Evolutionary conservation across 2,329 filamentous ascomycete species (phyloP).

Genomic region (Xylaria sp.): DNA sequence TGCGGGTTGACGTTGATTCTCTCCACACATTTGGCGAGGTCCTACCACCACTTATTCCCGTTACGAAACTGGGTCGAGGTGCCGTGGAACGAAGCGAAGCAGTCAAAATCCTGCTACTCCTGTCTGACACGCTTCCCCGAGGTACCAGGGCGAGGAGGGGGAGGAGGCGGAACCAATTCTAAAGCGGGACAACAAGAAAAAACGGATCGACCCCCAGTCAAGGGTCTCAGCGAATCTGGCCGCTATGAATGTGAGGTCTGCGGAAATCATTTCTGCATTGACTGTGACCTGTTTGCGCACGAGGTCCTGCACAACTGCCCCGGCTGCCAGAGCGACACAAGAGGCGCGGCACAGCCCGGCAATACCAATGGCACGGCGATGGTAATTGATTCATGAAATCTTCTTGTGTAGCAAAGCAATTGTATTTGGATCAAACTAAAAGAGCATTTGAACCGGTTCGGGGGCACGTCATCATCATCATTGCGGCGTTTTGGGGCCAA

Average conservation of each 20-base stretch:
- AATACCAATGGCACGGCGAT: conserved; percentile 49
- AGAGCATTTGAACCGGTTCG: conserved; percentile 21
- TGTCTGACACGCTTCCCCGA: conserved; percentile 77
- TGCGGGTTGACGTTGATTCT: conserved; percentile 93
- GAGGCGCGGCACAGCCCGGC: conserved; percentile 34
- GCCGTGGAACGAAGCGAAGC: conserved; percentile 73
- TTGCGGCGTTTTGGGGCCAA: conserved; percentile 14
- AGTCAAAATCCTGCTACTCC: conserved; percentile 73
- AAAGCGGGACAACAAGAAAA: conserved; percentile 25
- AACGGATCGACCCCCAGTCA: conserved; percentile 42
- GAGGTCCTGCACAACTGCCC: conserved; percentile 96
- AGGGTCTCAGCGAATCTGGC: conserved; percentile 81
- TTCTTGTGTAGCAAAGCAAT: no score
- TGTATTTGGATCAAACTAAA: not conserved
- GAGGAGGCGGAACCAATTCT: not conserved
- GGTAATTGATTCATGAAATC: conserved; percentile 51
- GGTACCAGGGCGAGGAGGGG: conserved; percentile 37
- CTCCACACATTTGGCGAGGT: conserved; percentile 90
- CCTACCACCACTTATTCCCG: conserved; percentile 91
- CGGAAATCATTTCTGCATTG: conserved; percentile 91
- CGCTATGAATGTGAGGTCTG: conserved; percentile 92
- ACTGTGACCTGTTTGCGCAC: conserved; percentile 95
- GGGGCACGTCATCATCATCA: no score
- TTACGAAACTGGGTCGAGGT: conserved; percentile 91
- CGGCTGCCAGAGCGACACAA: conserved; percentile 71